phyloP scores from a whole-genome alignment of 176 grass and related monocot species.

The Canna indica region DNA sequence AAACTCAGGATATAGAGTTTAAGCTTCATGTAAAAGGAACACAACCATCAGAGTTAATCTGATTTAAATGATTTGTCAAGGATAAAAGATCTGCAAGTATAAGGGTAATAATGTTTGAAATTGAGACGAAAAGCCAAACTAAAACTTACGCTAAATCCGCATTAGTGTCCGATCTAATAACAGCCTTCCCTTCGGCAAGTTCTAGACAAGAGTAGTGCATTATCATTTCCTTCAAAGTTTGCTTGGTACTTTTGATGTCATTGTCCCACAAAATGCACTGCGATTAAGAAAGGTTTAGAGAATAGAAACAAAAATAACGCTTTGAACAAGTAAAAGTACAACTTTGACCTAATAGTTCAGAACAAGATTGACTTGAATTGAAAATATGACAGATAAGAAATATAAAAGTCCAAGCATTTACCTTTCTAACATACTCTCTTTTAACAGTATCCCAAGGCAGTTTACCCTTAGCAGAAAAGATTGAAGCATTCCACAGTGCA shows the following conservation, averaged over 20 bases:
- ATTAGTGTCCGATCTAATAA: slow-evolving; percentile 59
- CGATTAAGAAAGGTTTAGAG: slow-evolving; percentile 11
- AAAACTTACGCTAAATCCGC: slow-evolving; percentile 72
- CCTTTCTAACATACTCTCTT: slow-evolving; percentile 89
- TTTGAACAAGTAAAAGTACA: background rate
- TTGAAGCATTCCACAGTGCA: slow-evolving; percentile 88
- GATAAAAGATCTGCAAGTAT: background rate
- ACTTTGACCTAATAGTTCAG: background rate
- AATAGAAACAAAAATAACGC: background rate
- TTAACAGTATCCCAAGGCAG: slow-evolving; percentile 72
- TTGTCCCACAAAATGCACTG: slow-evolving; percentile 99
- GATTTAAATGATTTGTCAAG: background rate
- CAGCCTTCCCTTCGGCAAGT: slow-evolving; percentile 70
- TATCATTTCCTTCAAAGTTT: slow-evolving; percentile 88
- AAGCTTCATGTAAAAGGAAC: too few relatives aligned
- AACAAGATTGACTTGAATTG: background rate
- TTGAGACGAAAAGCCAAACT: slow-evolving; percentile 6
- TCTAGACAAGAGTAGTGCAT: slow-evolving; percentile 87
- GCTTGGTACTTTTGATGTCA: slow-evolving; percentile 91
- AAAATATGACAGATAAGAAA: background rate
- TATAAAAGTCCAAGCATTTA: slow-evolving; percentile 5
- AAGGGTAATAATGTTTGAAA: background rate
- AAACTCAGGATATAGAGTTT: too few relatives aligned
- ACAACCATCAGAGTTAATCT: too few relatives aligned
- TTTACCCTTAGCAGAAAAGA: slow-evolving; percentile 71